Conservation (phyloP, 1,139 yeast genomes). For the Hemisphaericaspora lyxosophila region DNA sequence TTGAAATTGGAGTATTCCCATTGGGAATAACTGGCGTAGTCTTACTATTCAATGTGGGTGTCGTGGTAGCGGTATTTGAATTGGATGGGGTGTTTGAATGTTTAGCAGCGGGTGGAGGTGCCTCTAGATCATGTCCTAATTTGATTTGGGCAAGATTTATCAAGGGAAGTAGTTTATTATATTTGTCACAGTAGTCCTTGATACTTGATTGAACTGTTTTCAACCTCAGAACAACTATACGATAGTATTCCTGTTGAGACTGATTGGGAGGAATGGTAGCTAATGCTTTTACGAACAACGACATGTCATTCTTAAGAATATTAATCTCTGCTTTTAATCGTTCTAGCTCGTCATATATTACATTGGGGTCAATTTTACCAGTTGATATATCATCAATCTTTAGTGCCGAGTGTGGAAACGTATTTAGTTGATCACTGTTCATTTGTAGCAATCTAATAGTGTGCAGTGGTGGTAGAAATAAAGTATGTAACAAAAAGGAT, state of each 20-base stretch:
- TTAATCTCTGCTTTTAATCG: conserved; percentile 45
- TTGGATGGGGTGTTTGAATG: conserved; percentile 7
- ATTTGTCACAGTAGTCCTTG: conserved; percentile 43
- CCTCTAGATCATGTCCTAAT: conserved; percentile 47
- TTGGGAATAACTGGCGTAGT: conserved; percentile 9
- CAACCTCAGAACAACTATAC: conserved; percentile 28
- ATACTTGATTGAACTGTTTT: conserved; percentile 39
- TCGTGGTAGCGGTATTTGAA: conserved; percentile 10
- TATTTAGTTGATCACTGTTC: conserved; percentile 9
- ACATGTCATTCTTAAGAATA: conserved; percentile 45
- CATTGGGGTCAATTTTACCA: conserved; percentile 40
- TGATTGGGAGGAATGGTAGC: conserved; percentile 38
- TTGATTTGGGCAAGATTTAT: conserved; percentile 52
- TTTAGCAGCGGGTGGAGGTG: conserved; percentile 17
- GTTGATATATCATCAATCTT: conserved; percentile 50
- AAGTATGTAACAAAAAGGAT: no score
- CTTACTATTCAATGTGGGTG: conserved; percentile 11
- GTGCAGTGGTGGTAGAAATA: neutral
- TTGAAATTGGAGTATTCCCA: conserved; percentile 3
- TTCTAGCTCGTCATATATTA: conserved; percentile 41
- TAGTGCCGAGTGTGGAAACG: conserved; percentile 37
- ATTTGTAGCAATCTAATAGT: no score
- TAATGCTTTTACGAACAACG: conserved; percentile 37
- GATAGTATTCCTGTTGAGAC: conserved; percentile 41
- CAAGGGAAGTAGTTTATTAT: conserved; percentile 47